These are phyloP conservation scores for Nicotiana obtusifolia DNA, from an alignment of 257 asterid genomes.

Conservation along the genomic window DNA sequence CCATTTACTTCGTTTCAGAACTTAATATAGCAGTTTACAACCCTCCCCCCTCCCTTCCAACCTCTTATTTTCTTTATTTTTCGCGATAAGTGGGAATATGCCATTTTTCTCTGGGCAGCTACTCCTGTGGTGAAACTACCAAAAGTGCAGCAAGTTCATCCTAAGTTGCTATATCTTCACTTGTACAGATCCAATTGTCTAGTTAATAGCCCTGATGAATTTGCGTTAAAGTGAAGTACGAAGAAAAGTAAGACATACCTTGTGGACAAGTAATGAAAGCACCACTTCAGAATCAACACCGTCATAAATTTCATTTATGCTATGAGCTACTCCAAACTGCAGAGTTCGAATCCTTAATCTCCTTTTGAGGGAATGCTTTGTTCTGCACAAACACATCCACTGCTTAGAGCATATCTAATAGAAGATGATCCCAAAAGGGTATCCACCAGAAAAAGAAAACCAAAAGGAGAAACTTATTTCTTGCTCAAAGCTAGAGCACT, in stretches of 20 bases:
- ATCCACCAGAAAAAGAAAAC: background rate
- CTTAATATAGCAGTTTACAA: too few relatives aligned
- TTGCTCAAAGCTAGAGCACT: background rate
- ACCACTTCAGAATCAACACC: constrained; percentile 90
- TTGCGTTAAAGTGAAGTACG: background rate
- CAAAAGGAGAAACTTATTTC: background rate
- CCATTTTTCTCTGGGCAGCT: too few relatives aligned
- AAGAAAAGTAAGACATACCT: constrained; percentile 40
- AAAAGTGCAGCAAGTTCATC: constrained; percentile 2
- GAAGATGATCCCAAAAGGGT: background rate
- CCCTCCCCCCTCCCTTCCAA: too few relatives aligned
- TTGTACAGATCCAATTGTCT: background rate
- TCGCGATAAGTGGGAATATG: too few relatives aligned
- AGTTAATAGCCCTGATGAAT: background rate
- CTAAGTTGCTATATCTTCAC: background rate
- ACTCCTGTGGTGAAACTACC: background rate
- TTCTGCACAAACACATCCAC: constrained; percentile 41
- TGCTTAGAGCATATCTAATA: background rate
- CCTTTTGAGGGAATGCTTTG: constrained; percentile 69
- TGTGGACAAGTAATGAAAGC: constrained; percentile 82
- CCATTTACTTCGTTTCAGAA: too few relatives aligned
- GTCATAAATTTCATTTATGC: constrained; percentile 79
- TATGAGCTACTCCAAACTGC: constrained; percentile 66
- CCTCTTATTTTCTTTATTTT: too few relatives aligned
- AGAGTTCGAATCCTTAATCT: constrained; percentile 90